A percentile compares a stretch with the other conserved stretches of the same genome.
Conservation (phyloP, 2,329 filamentous ascomycete species). For the Grosmannia huntii region DNA sequence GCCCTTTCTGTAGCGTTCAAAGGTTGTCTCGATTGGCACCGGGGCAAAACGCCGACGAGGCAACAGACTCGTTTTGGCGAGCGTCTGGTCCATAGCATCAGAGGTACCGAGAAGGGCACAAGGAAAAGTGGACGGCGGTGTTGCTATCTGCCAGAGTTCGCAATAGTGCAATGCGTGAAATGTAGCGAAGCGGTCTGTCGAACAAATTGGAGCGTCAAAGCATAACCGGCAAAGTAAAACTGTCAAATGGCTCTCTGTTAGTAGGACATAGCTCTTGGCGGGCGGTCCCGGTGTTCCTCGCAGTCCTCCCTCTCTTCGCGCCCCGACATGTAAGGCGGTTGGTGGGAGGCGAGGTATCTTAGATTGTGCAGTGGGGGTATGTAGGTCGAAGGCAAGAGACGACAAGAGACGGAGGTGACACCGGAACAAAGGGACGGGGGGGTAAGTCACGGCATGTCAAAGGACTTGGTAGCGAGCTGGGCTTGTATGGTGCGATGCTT, state of each 20-base stretch:
- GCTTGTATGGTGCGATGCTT: neutral
- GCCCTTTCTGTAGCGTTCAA: conserved; percentile 41
- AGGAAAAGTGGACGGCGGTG: neutral
- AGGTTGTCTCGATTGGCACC: conserved; percentile 60
- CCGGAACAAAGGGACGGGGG: neutral
- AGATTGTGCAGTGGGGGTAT: neutral
- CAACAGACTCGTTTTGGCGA: neutral
- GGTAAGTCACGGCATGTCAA: neutral
- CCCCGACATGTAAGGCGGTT: neutral
- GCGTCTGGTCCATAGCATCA: neutral
- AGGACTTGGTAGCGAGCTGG: neutral
- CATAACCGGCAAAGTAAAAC: neutral
- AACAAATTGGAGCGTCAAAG: neutral
- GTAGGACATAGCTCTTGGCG: neutral
- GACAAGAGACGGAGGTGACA: neutral
- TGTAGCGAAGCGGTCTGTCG: neutral
- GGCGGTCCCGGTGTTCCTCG: neutral
- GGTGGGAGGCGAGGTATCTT: neutral
- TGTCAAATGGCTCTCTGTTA: neutral
- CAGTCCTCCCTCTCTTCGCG: neutral
- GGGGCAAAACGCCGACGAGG: conserved; percentile 46
- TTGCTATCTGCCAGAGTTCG: neutral
- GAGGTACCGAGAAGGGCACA: neutral
- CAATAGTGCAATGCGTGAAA: neutral
- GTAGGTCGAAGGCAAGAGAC: neutral